Conservation (phyloP, 2,329 filamentous ascomycete species). For the Apiospora sp. region DNA sequence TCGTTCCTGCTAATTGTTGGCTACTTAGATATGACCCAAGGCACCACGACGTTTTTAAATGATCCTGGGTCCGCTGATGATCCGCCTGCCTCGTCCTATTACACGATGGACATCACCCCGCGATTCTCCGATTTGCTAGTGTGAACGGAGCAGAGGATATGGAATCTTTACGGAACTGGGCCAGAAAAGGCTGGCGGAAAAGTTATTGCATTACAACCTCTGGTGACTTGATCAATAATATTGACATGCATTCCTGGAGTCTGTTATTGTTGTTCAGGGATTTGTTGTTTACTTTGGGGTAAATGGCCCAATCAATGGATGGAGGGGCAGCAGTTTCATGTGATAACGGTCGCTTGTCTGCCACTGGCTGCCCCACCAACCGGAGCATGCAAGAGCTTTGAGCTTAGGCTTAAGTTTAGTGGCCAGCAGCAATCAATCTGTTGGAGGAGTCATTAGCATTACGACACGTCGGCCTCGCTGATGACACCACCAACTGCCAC, state of each 20-base stretch:
- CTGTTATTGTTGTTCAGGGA: neutral
- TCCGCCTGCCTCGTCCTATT: neutral
- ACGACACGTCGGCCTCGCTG: constrained; percentile 18
- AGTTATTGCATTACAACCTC: neutral
- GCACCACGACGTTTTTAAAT: no score
- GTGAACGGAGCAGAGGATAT: neutral
- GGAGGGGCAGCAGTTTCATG: constrained; percentile 1
- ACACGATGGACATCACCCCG: neutral
- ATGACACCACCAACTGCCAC: constrained; percentile 10
- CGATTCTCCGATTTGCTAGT: neutral
- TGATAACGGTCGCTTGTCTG: neutral
- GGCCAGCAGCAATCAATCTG: neutral
- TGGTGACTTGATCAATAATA: neutral
- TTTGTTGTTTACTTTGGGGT: neutral
- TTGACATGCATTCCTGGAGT: neutral
- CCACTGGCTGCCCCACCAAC: constrained; percentile 14
- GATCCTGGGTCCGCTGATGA: no score
- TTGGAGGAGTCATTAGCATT: no score
- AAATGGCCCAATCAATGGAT: neutral
- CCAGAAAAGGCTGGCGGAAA: neutral
- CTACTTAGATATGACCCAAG: neutral
- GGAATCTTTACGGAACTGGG: neutral
- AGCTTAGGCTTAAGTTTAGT: neutral
- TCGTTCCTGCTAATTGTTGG: no score
- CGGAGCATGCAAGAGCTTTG: neutral